These are phyloP conservation scores for Tothia fuscella DNA, from an alignment of 2,329 filamentous ascomycete genomes.

Conservation along the genomic window DNA sequence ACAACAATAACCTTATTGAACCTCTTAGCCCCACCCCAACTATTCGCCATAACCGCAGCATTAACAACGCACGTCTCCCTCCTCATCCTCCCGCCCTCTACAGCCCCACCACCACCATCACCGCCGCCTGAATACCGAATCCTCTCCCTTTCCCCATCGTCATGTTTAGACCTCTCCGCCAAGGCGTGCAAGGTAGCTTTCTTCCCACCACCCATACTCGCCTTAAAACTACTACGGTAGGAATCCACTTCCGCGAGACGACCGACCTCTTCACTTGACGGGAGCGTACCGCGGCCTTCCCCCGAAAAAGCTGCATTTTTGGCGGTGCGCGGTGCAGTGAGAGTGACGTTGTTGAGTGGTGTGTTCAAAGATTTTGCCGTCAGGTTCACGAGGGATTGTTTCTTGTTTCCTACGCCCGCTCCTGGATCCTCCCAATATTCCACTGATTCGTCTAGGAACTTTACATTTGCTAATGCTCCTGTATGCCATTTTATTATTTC, in stretches of 20 bases:
- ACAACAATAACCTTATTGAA: constrained; percentile 77
- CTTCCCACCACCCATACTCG: constrained; percentile 12
- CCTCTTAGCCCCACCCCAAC: constrained; percentile 46
- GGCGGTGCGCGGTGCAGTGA: neutral
- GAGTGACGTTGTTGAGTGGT: neutral
- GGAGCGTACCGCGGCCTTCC: neutral
- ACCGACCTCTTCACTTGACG: neutral
- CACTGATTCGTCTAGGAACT: constrained; percentile 33
- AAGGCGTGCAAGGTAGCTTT: constrained; percentile 15
- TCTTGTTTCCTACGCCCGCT: constrained; percentile 38
- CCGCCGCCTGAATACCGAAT: neutral
- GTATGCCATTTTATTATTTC: constrained; percentile 49
- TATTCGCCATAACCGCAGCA: constrained; percentile 59
- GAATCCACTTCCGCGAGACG: neutral
- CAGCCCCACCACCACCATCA: constrained; percentile 11
- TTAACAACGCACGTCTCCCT: constrained; percentile 70
- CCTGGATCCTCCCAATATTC: constrained; percentile 49
- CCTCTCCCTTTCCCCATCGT: too few species aligned
- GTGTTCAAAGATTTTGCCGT: constrained; percentile 31
- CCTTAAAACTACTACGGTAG: neutral
- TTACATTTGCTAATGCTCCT: neutral
- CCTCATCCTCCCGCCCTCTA: constrained; percentile 26
- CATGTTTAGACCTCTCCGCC: constrained; percentile 9
- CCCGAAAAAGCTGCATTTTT: neutral
- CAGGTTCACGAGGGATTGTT: constrained; percentile 49